Percentiles rank a stretch among this genome's conserved stretches.
Conservation (phyloP, 257 asterid species). For the Vinca minor region DNA sequence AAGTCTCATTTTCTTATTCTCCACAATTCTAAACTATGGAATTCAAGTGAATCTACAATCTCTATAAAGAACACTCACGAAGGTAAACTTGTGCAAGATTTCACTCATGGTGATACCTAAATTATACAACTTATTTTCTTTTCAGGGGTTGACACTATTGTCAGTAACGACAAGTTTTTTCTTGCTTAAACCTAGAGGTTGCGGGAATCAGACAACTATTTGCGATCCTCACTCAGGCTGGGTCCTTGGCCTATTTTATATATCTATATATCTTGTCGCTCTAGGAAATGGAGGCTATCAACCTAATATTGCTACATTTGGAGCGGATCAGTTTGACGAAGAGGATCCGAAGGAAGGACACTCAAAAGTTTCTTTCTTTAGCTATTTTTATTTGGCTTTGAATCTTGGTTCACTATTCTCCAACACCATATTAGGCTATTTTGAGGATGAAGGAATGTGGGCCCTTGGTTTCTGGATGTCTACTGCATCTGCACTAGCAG, state of each 20-base stretch:
- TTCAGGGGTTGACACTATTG: conserved; percentile 63
- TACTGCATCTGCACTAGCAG: conserved; percentile 64
- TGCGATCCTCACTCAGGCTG: conserved; percentile 57
- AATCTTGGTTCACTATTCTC: conserved; percentile 92
- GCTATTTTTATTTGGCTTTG: conserved; percentile 77
- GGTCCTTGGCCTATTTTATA: conserved; percentile 60
- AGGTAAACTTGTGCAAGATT: too few relatives aligned
- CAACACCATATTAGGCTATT: conserved; percentile 66
- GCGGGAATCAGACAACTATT: conserved; percentile 45
- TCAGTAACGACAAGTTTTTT: conserved; percentile 55
- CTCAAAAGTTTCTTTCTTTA: conserved; percentile 76
- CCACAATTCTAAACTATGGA: too few relatives aligned
- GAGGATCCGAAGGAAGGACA: conserved; percentile 52
- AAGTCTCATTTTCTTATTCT: conserved; percentile 16
- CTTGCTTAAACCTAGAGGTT: conserved; percentile 66
- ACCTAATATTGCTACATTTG: conserved; percentile 85
- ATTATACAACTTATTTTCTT: neutral
- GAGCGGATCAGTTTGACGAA: conserved; percentile 88
- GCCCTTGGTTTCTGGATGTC: conserved; percentile 89
- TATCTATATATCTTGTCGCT: conserved; percentile 76
- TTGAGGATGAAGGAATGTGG: conserved; percentile 88
- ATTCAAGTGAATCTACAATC: too few relatives aligned
- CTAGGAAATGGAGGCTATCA: conserved; percentile 96
- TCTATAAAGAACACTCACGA: neutral
- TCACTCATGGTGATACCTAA: neutral